phyloP scores from a whole-genome alignment of 768 basidiomycete genomes.

The Pleurotus citrinopileatus region DNA sequence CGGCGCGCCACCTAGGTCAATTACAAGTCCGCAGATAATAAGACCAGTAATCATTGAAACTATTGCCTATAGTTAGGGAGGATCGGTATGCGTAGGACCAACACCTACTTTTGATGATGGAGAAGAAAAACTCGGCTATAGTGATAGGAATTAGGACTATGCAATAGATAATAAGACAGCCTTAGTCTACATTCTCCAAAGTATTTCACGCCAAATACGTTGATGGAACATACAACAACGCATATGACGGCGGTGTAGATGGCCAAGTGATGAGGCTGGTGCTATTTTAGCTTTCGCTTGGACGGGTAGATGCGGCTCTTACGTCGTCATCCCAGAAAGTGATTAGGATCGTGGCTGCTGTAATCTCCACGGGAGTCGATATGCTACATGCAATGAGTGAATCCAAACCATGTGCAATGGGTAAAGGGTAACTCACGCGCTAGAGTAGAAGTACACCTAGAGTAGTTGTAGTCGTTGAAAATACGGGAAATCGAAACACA shows the following conservation, averaged over 20 bases:
- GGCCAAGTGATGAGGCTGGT: constrained; percentile 44
- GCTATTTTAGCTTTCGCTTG: neutral
- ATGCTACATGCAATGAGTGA: constrained; percentile 31
- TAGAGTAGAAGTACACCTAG: constrained; percentile 42
- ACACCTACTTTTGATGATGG: constrained; percentile 57
- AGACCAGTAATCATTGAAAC: constrained; percentile 61
- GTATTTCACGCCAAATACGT: constrained; percentile 66
- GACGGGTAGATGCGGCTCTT: constrained; percentile 13
- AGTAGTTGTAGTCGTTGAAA: neutral
- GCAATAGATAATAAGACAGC: too few relatives aligned
- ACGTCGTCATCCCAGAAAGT: constrained; percentile 71
- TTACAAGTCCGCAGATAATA: constrained; percentile 59
- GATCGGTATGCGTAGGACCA: neutral
- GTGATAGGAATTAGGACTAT: neutral
- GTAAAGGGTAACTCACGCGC: constrained; percentile 26
- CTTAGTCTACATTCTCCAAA: constrained; percentile 64
- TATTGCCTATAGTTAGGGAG: constrained; percentile 22
- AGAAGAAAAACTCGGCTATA: constrained; percentile 63
- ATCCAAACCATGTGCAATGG: neutral
- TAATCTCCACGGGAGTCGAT: constrained; percentile 67
- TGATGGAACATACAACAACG: constrained; percentile 53
- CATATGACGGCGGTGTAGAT: constrained; percentile 56
- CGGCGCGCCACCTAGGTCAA: constrained; percentile 80
- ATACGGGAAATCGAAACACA: constrained; percentile 12
- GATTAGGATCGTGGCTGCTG: constrained; percentile 67